Percentiles rank a stretch among this genome's conserved stretches.
These are phyloP conservation scores for Leishmania braziliensis DNA, from an alignment of 208 protist genomes.

Conservation along the genomic window DNA sequence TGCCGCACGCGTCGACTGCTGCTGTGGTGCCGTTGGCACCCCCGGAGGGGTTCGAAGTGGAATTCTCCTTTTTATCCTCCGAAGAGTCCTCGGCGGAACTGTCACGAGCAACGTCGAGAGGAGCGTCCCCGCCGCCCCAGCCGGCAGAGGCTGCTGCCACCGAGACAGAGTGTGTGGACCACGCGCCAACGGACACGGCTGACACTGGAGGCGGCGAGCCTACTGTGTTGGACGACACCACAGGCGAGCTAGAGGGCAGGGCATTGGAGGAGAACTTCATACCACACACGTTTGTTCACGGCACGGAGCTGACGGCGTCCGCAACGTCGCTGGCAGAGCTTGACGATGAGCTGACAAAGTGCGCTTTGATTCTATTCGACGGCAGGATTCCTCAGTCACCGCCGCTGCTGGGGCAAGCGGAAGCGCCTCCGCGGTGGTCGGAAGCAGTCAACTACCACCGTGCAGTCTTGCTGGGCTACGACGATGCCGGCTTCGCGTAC, in stretches of 20 bases:
- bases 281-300: slow-evolving; percentile 6
- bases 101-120: neutral
- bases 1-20: neutral
- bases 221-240: neutral
- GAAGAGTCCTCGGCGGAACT: neutral
- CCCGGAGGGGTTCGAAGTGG: slow-evolving; percentile 24
- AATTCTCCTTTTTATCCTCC: slow-evolving; percentile 22
- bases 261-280: neutral
- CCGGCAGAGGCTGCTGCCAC: neutral
- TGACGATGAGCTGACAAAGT: neutral
- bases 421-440: slow-evolving; percentile 3
- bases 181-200: neutral
- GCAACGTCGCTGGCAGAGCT: neutral
- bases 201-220: neutral
- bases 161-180: neutral
- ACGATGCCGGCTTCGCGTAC: slow-evolving; percentile 29
- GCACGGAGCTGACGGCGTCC: slow-evolving; percentile 3
- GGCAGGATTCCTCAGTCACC: slow-evolving; percentile 13
- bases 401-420: neutral
- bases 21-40: neutral
- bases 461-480: slow-evolving; percentile 54
- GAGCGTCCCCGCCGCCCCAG: slow-evolving; percentile 1
- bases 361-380: slow-evolving; percentile 19
- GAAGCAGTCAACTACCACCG: slow-evolving; percentile 23
- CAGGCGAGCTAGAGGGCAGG: neutral